Conservation (phyloP, 169 alveolate species). For the Plasmodium relictum region DNA sequence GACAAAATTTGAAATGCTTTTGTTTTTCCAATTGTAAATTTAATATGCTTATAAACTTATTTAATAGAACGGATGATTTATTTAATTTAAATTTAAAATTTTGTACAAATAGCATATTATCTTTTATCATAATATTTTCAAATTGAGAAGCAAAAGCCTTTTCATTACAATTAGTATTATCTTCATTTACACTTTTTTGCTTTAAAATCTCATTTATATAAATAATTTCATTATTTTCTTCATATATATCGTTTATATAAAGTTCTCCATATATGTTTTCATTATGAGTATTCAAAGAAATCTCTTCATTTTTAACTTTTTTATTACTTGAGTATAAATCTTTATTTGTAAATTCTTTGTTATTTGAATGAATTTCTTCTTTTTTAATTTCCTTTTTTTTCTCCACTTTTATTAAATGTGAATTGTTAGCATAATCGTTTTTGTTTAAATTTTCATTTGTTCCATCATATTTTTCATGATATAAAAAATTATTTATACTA, state of each 20-base stretch:
- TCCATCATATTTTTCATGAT: not conserved
- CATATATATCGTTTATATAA: not conserved
- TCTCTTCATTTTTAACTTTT: not conserved
- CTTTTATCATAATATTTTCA: conserved; percentile 21
- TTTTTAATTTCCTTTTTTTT: not conserved
- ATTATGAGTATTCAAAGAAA: not conserved
- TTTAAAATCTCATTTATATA: conserved; percentile 7
- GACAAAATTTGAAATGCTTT: conserved; percentile 63
- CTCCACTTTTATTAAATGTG: not conserved
- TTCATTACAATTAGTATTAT: not conserved
- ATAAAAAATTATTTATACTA: not conserved
- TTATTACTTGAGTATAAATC: not conserved
- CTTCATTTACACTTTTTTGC: not conserved
- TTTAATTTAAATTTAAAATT: conserved; percentile 49
- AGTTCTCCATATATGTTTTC: not conserved
- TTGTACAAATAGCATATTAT: conserved; percentile 12
- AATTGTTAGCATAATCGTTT: not conserved
- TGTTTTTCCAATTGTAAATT: conserved; percentile 68
- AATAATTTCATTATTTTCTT: not conserved
- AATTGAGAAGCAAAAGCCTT: conserved; percentile 4
- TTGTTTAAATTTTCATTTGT: not conserved
- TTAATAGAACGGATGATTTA: conserved; percentile 43
- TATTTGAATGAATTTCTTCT: not conserved
- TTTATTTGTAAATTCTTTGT: not conserved
- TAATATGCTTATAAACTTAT: conserved; percentile 56